These are phyloP conservation scores for Aspergillus felis DNA, from an alignment of 2,329 filamentous ascomycete species.

Conservation along the genomic window DNA sequence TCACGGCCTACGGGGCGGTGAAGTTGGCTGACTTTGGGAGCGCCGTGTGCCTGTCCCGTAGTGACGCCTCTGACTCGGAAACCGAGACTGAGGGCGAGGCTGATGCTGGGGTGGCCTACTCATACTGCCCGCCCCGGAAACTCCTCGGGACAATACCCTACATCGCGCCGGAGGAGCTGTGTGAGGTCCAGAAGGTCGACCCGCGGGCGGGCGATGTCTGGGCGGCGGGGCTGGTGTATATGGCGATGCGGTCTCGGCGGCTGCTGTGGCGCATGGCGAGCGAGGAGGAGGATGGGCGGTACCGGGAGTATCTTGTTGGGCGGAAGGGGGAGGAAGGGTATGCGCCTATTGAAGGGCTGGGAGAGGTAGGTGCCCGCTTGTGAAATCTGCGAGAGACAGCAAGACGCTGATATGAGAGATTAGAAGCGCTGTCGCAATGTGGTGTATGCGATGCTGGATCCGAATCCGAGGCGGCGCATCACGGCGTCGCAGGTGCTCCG, in stretches of 20 bases:
- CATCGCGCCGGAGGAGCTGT: slow-evolving; percentile 68
- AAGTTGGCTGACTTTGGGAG: slow-evolving; percentile 92
- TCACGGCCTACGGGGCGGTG: slow-evolving; percentile 73
- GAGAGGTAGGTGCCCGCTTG: slow-evolving; percentile 11
- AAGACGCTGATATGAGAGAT: neutral
- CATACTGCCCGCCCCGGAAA: neutral
- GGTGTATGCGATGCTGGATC: slow-evolving; percentile 30
- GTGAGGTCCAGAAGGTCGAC: neutral
- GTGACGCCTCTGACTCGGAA: neutral
- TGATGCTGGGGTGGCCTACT: neutral
- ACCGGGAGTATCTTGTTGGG: slow-evolving; percentile 20
- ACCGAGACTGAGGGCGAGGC: neutral
- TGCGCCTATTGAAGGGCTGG: slow-evolving; percentile 23
- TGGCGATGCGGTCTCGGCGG: slow-evolving; percentile 23
- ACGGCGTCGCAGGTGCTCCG: slow-evolving; percentile 17
- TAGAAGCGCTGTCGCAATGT: slow-evolving; percentile 21
- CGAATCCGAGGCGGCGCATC: slow-evolving; percentile 19
- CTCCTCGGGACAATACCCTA: slow-evolving; percentile 71
- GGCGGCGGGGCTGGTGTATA: slow-evolving; percentile 27
- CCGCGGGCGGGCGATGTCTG: slow-evolving; percentile 22
- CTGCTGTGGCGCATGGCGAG: slow-evolving; percentile 24
- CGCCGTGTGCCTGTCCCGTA: slow-evolving; percentile 6
- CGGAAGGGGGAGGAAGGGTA: slow-evolving; percentile 19
- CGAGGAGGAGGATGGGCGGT: slow-evolving; percentile 22
- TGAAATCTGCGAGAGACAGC: neutral